Base-by-base conservation (phyloP, 306 rosid species). In the Geum urbanum region DNA sequence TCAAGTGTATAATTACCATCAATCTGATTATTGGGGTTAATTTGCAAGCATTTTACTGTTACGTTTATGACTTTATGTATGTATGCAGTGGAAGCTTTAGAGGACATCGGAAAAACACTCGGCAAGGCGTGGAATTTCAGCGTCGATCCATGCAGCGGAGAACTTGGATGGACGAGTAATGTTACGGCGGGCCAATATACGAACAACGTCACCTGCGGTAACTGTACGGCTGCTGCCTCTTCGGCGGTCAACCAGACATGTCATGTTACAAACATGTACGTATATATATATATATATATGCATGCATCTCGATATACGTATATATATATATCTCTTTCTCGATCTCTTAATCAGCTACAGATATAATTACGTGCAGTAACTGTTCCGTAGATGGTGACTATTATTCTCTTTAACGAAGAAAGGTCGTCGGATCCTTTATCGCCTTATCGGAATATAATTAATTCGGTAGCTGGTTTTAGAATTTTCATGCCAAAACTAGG, bases 91-190 rank as follows among this genome's bases (percentile, higher is more conserved):
- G 16, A 56, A 56, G 61, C 61, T 24, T 56, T 56, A 11, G 12
- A 0, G 39, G 61, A 4, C 39, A 56, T 56, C 0, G 61, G 39
- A 11, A 12, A 56, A 16, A 22, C 39, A 56, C 61, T 22, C 1
- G 39, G 61, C 0, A 56, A 56, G 61, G 11, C 1, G 16, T 22
- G 61, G 61, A 10, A 11, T 22, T 56, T 24, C 8, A 56, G 16
- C 16, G 61, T 56, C 5, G 61, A 56, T 56, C 61, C 61, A 22
- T 56, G 61, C 61, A 56, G 61, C 39, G 61, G 61, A 10, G 61
- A 56, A 24, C 16, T 1, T 5, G 61, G 61, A 56, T 56, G 61
- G 61, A 11, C 0, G 61, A 11, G 0, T 56, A 22, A 15, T 22
- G 8, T 8, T 56, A 0, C 39, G 61, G 61, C 1, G 1, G 35